Base-by-base conservation (phyloP, 768 basidiomycete genomes). In the Boletus tomentosulus region DNA sequence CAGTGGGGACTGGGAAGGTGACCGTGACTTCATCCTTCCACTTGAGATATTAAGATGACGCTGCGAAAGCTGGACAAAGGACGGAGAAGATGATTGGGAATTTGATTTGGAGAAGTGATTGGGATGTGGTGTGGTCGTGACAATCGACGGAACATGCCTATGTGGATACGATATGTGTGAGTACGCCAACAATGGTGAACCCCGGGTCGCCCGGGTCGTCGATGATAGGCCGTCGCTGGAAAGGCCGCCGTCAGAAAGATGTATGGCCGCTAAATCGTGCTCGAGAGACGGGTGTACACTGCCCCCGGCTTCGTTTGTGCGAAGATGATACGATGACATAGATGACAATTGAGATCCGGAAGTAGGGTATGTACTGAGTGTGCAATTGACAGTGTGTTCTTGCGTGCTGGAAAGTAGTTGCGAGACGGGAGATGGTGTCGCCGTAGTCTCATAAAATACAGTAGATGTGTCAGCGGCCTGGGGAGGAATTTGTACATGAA, bases 381-480 rank as follows among this genome's bases (percentile, higher is more conserved):
- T 51, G 41, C 59, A 62, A 62, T 65, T 60, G 55, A 56, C 60
- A 55, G 55, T 47, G 48, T 54, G 63, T 51, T 63, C 61, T 54
- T 61, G 65, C 12, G 45, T 47, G 49, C 51, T 55, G 33, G 51
- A 41, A 48, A 57, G 55, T 51, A 55, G 52, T 44, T 59, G 68
- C 22, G 62, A 38, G 39, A 65, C 50, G 53, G 57, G 68, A 48
- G 64, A 62, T 53, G 62, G 72, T 51, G 77, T 63, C 59, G 68
- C 66, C 30, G 68, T 74, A 28, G 84, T 85, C 73, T 86, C 81
- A 66, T 85, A 86, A 73, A 75, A 86, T 79, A 86, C 82, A 79
- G 80, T 84, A 58, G 78, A 73, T 61, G 77, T 62, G 65, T 79
- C 78, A 54, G 73, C 61, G 30, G 47, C 22, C 39, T 52, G 64